Evolutionary conservation across 352 stramenopile species (phyloP), one percentile per base, ranked within the genome.

Genomic region (Globisporangium spinosum): DNA sequence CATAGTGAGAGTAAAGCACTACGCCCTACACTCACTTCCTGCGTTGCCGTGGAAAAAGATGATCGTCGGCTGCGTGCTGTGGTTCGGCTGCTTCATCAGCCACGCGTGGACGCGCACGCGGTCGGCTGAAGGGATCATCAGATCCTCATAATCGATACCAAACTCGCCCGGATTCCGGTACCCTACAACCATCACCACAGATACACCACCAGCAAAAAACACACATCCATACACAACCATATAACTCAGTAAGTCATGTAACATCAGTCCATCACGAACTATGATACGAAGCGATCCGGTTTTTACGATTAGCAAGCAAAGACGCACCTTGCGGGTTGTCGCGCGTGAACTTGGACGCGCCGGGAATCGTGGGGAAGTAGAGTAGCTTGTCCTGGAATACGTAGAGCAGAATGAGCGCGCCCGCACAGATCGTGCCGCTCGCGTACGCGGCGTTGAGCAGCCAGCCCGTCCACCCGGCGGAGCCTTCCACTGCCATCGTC

Each of bases 11-110:
- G 15, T 47, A 47, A n/a, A 34, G 25, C 2, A 40, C 4, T 12
- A 3, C 35, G 10, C 10, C 1, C 12, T 43, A 10, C 35, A 79
- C 78, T 65, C 71, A 95, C 87, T 94, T 74, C 93, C 93, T 22
- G 95, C 94, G 73, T 98, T 98, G 68, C 93, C 95, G 58, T 98
- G 95, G 75, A 98, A 98, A 64, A 98, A 98, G 35, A 98, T 83
- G 59, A 98, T 76, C 10, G 95, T 98, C 32, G 92, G 88, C 1
- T 82, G 67, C 13, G 9, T 65, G 8, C 58, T 64, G 62, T 78
- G 72, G n/a, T 88, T 68, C 2, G 77, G 80, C 55, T 97, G 90
- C 59, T 96, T 91, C 68, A 98, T 87, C 15, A 98, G 74, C 95
- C 95, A 98, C 57, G 92, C 89, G 74, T 98, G 90, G 62, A 98